Percentiles rank a stretch among this genome's conserved stretches.
These are phyloP conservation scores for Eremochloa ophiuroides DNA, from an alignment of 176 grass and related monocot genomes.

Conservation along the genomic window DNA sequence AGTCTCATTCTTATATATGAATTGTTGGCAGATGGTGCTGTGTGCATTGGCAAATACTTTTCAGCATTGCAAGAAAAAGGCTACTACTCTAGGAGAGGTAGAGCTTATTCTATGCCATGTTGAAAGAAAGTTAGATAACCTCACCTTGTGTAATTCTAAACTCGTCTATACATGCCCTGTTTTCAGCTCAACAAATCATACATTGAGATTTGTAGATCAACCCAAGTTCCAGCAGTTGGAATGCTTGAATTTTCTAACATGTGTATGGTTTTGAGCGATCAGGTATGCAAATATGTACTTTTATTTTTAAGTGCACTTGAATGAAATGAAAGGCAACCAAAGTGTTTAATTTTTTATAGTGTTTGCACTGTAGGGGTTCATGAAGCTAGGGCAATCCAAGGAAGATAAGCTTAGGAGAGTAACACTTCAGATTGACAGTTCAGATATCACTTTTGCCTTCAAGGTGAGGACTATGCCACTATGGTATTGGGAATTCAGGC, in stretches of 20 bases:
- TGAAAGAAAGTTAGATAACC: background rate
- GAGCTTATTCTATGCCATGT: background rate
- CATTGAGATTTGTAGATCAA: constrained; percentile 78
- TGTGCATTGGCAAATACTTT: constrained; percentile 66
- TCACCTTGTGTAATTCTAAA: constrained; percentile 21
- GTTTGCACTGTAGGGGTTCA: constrained; percentile 58
- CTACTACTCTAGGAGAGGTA: constrained; percentile 74
- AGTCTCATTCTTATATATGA: background rate
- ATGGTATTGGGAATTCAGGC: background rate
- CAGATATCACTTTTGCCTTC: constrained; percentile 87
- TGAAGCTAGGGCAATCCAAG: constrained; percentile 70
- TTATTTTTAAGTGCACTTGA: background rate
- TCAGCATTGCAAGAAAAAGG: constrained; percentile 58
- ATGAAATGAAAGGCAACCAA: constrained; percentile 19
- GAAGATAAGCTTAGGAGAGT: constrained; percentile 76
- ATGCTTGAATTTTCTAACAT: constrained; percentile 82
- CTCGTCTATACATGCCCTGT: background rate
- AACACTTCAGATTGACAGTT: constrained; percentile 68
- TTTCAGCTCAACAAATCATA: constrained; percentile 86
- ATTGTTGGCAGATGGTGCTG: constrained; percentile 55
- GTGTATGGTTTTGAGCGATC: constrained; percentile 82
- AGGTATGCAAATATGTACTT: constrained; percentile 44
- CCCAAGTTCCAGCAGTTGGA: constrained; percentile 69
- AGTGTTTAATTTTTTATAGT: constrained; percentile 15
- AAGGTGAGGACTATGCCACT: constrained; percentile 50